These are phyloP conservation scores for Trichosporon asahii DNA, from an alignment of 1,284 basidiomycete species.

Conservation along the genomic window DNA sequence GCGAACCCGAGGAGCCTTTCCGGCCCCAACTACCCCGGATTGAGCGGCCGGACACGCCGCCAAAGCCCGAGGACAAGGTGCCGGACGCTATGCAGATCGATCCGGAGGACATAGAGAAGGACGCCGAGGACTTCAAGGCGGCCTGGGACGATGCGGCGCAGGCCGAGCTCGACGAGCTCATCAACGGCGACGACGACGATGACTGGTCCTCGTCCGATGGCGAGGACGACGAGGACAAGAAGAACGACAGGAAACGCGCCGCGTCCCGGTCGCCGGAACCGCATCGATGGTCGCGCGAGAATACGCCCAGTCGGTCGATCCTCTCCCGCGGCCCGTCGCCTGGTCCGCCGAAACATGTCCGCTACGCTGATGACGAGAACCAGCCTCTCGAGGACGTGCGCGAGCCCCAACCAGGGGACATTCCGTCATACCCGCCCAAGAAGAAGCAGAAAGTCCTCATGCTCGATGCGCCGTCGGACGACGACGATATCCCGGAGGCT, in stretches of 20 bases:
- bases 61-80: neutral
- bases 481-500: conserved; percentile 31
- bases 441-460: conserved; percentile 25
- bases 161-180: conserved; percentile 21
- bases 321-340: conserved; percentile 17
- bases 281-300: conserved; percentile 19
- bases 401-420: conserved; percentile 25
- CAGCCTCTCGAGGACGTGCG: conserved; percentile 33
- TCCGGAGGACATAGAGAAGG: conserved; percentile 5
- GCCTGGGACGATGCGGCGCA: conserved; percentile 23
- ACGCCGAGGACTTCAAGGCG: conserved; percentile 5
- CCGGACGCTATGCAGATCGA: conserved; percentile 6
- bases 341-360: conserved; percentile 32
- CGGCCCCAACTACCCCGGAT: neutral
- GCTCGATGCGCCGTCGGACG: conserved; percentile 34
- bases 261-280: neutral
- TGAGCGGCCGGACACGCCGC: neutral
- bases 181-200: conserved; percentile 11
- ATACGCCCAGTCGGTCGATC: conserved; percentile 20
- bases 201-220: conserved; percentile 1
- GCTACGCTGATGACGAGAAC: conserved; percentile 45
- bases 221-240: neutral
- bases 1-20: conserved; percentile 37
- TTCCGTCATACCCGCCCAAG: conserved; percentile 24
- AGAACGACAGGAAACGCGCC: neutral